Percentiles rank a stretch among this genome's conserved stretches.
Conservation (phyloP, 2,329 filamentous ascomycete species). For the Aspergillus latus region DNA sequence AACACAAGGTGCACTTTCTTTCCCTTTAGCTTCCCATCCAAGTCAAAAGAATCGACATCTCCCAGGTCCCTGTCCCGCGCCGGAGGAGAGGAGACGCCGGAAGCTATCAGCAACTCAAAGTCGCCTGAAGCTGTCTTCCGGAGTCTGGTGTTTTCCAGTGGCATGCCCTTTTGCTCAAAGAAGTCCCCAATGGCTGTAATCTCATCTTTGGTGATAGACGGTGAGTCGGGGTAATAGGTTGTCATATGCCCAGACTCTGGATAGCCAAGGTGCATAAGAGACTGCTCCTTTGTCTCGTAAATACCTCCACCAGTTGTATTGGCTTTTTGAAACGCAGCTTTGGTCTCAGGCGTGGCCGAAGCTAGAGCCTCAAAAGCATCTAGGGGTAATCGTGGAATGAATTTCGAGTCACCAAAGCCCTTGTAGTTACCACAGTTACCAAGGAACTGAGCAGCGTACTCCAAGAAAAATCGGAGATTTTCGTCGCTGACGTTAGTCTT, state of each 20-base stretch:
- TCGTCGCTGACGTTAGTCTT: slow-evolving; percentile 65
- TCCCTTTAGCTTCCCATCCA: slow-evolving; percentile 62
- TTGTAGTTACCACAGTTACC: slow-evolving; percentile 85
- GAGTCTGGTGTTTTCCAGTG: slow-evolving; percentile 74
- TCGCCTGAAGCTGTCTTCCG: slow-evolving; percentile 63
- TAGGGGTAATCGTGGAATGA: slow-evolving; percentile 69
- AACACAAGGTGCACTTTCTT: slow-evolving; percentile 71
- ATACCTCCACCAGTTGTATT: slow-evolving; percentile 61
- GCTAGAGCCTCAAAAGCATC: slow-evolving; percentile 66
- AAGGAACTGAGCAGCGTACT: slow-evolving; percentile 76
- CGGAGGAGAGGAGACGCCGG: slow-evolving; percentile 62
- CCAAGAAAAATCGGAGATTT: slow-evolving; percentile 67
- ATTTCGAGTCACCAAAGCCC: slow-evolving; percentile 82
- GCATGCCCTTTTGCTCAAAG: slow-evolving; percentile 68
- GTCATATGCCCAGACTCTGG: slow-evolving; percentile 73
- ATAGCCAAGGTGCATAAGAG: slow-evolving; percentile 74
- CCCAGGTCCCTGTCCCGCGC: slow-evolving; percentile 66
- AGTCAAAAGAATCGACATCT: slow-evolving; percentile 60
- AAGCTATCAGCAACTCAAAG: slow-evolving; percentile 75
- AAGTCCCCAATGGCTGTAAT: slow-evolving; percentile 71
- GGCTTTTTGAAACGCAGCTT: slow-evolving; percentile 65
- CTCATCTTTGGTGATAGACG: slow-evolving; percentile 71
- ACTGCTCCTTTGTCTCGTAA: slow-evolving; percentile 64
- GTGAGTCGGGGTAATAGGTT: slow-evolving; percentile 77
- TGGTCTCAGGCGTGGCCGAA: slow-evolving; percentile 58